Evolutionary conservation across 78 protist genomes (phyloP).

Genomic region (Salpingoeca rosetta): DNA sequence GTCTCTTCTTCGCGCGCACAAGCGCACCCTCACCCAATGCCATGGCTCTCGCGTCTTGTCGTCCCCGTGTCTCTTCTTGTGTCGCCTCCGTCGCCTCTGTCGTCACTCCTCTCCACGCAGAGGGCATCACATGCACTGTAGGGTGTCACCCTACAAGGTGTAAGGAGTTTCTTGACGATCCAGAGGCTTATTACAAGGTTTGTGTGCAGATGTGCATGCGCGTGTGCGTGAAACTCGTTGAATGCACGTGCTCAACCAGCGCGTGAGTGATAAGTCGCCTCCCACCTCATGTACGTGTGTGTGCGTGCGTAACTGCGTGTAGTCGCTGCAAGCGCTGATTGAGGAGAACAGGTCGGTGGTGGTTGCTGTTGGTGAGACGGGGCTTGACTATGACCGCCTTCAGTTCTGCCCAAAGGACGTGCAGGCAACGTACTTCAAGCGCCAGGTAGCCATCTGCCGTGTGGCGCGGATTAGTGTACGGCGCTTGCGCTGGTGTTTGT

Average conservation of each 20-base stretch:
- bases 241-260: no score
- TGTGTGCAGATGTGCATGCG: neutral
- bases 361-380: conserved; percentile 49
- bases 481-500: no score
- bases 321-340: neutral
- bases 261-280: neutral
- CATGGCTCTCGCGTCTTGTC: neutral
- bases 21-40: no score
- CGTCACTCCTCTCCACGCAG: neutral
- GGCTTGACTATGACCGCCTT: conserved; percentile 47
- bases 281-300: neutral
- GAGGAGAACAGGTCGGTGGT: conserved; percentile 2
- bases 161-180: conserved; percentile 19
- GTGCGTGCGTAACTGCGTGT: neutral
- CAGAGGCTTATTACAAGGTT: neutral
- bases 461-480: no score
- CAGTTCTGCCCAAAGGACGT: conserved; percentile 26
- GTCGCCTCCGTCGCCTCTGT: neutral
- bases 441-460: no score
- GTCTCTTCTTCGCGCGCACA: no score
- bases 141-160: conserved; percentile 51
- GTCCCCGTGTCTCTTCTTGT: neutral
- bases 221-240: neutral
- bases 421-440: conserved; percentile 16
- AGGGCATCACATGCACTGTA: conserved; percentile 20